phyloP scores from a whole-genome alignment of 2,329 filamentous ascomycete species.

The Monilinia fructigena region DNA sequence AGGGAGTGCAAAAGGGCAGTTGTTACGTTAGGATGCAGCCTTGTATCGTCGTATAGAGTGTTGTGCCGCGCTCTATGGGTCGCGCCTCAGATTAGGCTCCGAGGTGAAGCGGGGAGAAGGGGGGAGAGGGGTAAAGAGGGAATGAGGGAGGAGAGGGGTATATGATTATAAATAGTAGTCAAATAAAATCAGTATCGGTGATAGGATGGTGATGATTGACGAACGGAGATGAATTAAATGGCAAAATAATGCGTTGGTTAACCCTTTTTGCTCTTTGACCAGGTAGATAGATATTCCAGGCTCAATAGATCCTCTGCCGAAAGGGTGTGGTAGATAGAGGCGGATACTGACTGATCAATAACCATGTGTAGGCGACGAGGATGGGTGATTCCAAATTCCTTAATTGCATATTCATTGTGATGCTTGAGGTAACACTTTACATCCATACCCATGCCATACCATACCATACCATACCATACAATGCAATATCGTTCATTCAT shows the following conservation, averaged over 20 bases:
- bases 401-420: not conserved
- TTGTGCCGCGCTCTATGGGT: too few species aligned
- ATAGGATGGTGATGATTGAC: slow-evolving; percentile 19
- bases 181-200: not conserved
- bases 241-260: slow-evolving; percentile 26
- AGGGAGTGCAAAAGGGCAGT: too few species aligned
- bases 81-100: too few species aligned
- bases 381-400: not conserved
- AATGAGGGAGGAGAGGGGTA: too few species aligned
- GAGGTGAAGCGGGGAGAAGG: too few species aligned
- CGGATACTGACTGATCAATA: slow-evolving; percentile 1
- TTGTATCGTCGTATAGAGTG: too few species aligned
- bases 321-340: not conserved
- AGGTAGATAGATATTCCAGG: not conserved
- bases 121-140: too few species aligned
- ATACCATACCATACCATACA: too few species aligned
- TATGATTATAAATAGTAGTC: slow-evolving; percentile 23
- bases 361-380: slow-evolving; percentile 3
- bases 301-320: not conserved
- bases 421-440: not conserved
- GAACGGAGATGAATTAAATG: slow-evolving; percentile 23
- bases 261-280: not conserved
- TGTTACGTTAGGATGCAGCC: too few species aligned
- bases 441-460: too few species aligned
- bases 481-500: not conserved